Conservation (phyloP, 768 basidiomycete species). For the Leccinum variicolor region DNA sequence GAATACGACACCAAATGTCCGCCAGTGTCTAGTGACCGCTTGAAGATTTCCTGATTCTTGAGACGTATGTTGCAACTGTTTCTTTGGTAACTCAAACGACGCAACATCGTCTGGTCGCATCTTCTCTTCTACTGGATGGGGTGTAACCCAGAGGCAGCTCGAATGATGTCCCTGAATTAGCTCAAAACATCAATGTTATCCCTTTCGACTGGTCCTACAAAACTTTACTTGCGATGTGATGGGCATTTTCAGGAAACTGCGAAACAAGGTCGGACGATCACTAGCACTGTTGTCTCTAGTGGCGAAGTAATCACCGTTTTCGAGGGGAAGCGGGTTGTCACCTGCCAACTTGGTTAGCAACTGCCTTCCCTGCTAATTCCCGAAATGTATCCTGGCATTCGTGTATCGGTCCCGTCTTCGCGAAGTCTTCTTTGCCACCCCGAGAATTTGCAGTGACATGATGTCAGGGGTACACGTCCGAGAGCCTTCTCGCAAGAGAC, state of each 20-base stretch:
- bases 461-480: not conserved
- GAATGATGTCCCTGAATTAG: not conserved
- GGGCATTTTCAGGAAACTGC: not conserved
- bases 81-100: not conserved
- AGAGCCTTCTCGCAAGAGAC: not conserved
- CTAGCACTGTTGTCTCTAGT: not conserved
- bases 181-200: no score
- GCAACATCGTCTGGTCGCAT: not conserved
- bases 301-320: not conserved
- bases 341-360: not conserved
- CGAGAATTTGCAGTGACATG: not conserved
- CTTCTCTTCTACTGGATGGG: not conserved
- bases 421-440: not conserved
- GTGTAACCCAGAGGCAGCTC: not conserved
- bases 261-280: not conserved
- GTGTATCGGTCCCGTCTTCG: not conserved
- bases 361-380: not conserved
- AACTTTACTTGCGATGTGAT: not conserved
- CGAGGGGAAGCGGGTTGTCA: not conserved
- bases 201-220: no score
- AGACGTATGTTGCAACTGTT: not conserved
- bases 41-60: no score
- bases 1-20: no score
- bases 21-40: no score
- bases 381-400: not conserved